Percentiles rank a stretch among this genome's conserved stretches.
These are phyloP conservation scores for Podila epigama DNA, from an alignment of 192 early-diverging fungal genomes.

Conservation along the genomic window DNA sequence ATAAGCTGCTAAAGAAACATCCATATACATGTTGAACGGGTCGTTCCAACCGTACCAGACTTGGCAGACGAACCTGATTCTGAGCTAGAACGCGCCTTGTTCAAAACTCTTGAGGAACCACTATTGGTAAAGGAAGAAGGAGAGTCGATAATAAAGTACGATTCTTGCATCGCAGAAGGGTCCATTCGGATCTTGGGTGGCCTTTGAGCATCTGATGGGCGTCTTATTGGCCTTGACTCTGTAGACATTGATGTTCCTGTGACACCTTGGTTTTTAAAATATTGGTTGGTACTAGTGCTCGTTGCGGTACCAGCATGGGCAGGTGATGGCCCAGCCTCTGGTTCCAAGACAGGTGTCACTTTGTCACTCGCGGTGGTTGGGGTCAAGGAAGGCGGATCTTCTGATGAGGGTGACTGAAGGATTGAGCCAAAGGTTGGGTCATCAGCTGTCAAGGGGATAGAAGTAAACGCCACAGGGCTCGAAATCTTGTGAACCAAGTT, in stretches of 20 bases:
- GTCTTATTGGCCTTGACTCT: not conserved
- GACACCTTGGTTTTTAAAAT: not conserved
- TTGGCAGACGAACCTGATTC: too few relatives aligned
- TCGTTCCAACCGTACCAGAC: too few relatives aligned
- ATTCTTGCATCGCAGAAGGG: slow-evolving; percentile 57
- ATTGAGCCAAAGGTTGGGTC: slow-evolving; percentile 28
- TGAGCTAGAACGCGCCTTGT: too few relatives aligned
- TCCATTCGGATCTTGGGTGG: slow-evolving; percentile 14
- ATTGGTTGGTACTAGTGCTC: too few relatives aligned
- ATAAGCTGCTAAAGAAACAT: too few relatives aligned
- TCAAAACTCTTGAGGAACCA: not conserved
- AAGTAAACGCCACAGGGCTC: slow-evolving; percentile 68
- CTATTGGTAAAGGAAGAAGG: not conserved
- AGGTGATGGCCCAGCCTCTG: not conserved
- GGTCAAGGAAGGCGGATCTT: slow-evolving; percentile 8
- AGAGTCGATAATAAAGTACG: slow-evolving; percentile 56
- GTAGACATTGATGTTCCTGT: not conserved
- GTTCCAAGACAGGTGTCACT: too few relatives aligned
- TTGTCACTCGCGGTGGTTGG: not conserved
- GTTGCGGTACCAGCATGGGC: too few relatives aligned
- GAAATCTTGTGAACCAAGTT: slow-evolving; percentile 76
- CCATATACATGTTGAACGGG: too few relatives aligned
- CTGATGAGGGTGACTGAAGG: slow-evolving; percentile 12
- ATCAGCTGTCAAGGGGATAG: slow-evolving; percentile 58
- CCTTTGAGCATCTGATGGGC: not conserved